phyloP scores from a whole-genome alignment of 2,329 filamentous ascomycete genomes.

The Monascus ruber region DNA sequence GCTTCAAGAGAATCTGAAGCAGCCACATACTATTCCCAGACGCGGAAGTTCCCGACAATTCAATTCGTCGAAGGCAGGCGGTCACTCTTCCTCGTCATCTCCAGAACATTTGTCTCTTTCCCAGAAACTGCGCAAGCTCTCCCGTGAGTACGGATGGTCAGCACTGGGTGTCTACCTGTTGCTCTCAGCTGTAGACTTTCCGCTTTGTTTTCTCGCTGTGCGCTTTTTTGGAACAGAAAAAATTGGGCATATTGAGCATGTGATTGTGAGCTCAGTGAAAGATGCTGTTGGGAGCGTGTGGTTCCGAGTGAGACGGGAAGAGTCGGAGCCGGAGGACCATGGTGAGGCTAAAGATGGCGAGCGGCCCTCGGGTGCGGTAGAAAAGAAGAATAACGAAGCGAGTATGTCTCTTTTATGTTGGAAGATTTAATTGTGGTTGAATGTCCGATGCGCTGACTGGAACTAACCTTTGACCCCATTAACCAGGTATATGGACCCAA shows the following conservation, averaged over 20 bases:
- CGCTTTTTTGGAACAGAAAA: conserved; percentile 70
- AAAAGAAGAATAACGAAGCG: conserved; percentile 50
- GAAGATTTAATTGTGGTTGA: no score
- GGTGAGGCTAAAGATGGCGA: conserved; percentile 15
- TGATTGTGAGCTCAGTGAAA: conserved; percentile 29
- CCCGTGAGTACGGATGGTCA: conserved; percentile 86
- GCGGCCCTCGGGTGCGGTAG: conserved; percentile 51
- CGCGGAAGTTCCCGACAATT: conserved; percentile 9
- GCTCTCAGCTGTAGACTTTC: conserved; percentile 79
- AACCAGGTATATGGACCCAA: conserved; percentile 63
- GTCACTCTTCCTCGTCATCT: conserved; percentile 8
- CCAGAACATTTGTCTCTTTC: conserved; percentile 44
- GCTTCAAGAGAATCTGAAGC: background rate
- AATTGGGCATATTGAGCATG: conserved; percentile 52
- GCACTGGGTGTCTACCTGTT: conserved; percentile 83
- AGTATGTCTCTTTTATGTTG: conserved; percentile 48
- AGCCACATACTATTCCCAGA: background rate
- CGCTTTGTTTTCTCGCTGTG: conserved; percentile 87
- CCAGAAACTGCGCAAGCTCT: conserved; percentile 67
- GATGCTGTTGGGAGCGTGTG: conserved; percentile 22
- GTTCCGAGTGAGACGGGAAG: conserved; percentile 18
- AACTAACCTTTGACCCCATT: background rate
- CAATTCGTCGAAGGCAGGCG: conserved; percentile 13
- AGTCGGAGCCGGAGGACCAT: conserved; percentile 8
- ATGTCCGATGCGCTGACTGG: no score